Base-by-base conservation (phyloP, 1,139 yeast species). In the Protomyces lactucae-debilis region DNA sequence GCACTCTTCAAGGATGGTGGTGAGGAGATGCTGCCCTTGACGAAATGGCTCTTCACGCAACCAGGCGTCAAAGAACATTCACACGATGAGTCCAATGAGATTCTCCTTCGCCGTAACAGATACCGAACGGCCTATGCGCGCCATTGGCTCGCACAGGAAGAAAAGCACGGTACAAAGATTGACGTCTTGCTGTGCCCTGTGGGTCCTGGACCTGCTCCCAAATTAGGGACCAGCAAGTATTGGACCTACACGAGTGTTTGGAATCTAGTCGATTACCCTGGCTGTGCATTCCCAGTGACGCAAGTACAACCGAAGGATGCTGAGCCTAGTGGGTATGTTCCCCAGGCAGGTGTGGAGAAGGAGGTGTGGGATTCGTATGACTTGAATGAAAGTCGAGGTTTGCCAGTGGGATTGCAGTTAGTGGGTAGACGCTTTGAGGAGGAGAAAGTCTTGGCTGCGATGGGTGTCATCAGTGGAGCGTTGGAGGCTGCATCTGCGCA, bases 171-270 rank as follows among this genome's bases (percentile, higher is more conserved):
- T 9, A 39, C 45, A 10, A 32, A 54, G 9, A 81, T 87, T 59
- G 95, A 88, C 71, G 83, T 85, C 71, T 79, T 88, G 65, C 76
- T 88, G 59, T 79, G 86, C 61, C 95, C 95, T 56, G 80, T 85
- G 4, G 85, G 85, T 72, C 83, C 82, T 66, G 87, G 87, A 67
- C 87, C 85, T 63, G 91, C 95, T 4, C 90, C 92, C 23, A 82
- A 80, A 60, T 83, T 85, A 18, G 85, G 83, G 56, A 81, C 82
- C 63, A 82, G 87, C 12, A 82, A 81, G 72, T 85, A 86, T 67
- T 72, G 79, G 43, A 78, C 76, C 9, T 87, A 86, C 76, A 81
- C 85, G 12, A 75, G 82, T 40, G 77, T 78, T n/a, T 75, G 82
- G 73, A 84, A 84, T 70, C 72, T 81, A 35, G 72, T 84, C 52